Evolutionary conservation across 2,329 filamentous ascomycete genomes (phyloP), one percentile per base, ranked within the genome.

Genomic region (Fusarium sp.): DNA sequence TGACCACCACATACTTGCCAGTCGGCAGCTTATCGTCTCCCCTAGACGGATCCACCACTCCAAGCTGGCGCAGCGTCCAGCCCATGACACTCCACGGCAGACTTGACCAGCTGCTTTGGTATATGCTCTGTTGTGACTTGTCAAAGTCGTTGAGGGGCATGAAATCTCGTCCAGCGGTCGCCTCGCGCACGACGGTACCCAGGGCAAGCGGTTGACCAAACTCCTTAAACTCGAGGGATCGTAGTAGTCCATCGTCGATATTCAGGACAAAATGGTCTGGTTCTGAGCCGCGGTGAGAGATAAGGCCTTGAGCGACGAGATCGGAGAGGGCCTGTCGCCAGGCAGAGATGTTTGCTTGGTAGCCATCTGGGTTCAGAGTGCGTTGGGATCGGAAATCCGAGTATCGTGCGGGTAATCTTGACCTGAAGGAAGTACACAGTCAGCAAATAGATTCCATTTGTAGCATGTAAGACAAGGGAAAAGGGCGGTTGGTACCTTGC

Each of bases 181-280:
- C 93, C 77, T 98, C 96, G 33, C 85, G 84, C 58, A 98, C 86
- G 6, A 95, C 97, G 4, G 92, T 90, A 1, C 93, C 93, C 1
- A 99, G 85, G 4, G 94, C 94, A 11, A 96, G 87, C 2, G 97
- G 97, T 54, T 92, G 89, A 2, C 97, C 97, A 82, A 91, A 95
- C 77, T 96, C 91, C 52, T 91, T 91, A 58, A 88, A 93, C 74
- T 95, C 92, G 63, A 99, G 86, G 38, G 91, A 90, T 27, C 90
- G 88, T 25, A 93, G 85, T 2, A 99, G 87, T 33, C 90, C 86
- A 38, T 93, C 90, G 76, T 90, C 87, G 40, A 90, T 82, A 9
- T 84, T 84, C 32, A 93, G 81, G 33, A 89, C 82, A 14, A 93
- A 82, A 20, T 87, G 83, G 67, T 87, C 87, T 2, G 85, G 82